phyloP scores from a whole-genome alignment of 331 rosid species.

The Malus hybrid region DNA sequence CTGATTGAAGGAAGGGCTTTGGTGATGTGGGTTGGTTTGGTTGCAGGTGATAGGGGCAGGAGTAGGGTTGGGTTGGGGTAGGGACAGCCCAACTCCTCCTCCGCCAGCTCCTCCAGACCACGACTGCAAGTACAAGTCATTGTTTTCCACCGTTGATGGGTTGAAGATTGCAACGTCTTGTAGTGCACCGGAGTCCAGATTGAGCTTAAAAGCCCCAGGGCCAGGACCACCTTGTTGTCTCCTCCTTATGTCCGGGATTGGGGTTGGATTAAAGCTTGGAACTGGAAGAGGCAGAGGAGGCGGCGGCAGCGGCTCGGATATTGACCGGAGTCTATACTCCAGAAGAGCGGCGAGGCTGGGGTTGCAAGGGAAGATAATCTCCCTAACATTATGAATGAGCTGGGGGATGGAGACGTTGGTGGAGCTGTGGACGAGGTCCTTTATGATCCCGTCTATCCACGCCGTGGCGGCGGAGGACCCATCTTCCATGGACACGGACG shows the following conservation, averaged over 20 bases:
- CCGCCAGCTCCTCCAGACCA: slow-evolving; percentile 32
- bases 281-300: slow-evolving; percentile 16
- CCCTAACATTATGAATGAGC: slow-evolving; percentile 86
- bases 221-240: slow-evolving; percentile 1
- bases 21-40: slow-evolving; percentile 11
- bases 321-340: slow-evolving; percentile 69
- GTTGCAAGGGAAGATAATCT: slow-evolving; percentile 85
- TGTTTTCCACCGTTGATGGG: slow-evolving; percentile 21
- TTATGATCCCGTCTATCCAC: slow-evolving; percentile 85
- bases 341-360: slow-evolving; percentile 86
- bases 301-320: slow-evolving; percentile 28
- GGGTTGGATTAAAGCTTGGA: slow-evolving; percentile 6
- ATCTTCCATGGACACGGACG: slow-evolving; percentile 53
- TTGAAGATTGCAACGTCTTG: slow-evolving; percentile 17
- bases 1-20: slow-evolving; percentile 18
- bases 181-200: slow-evolving; percentile 6
- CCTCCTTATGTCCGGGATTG: neutral
- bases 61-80: slow-evolving; percentile 2
- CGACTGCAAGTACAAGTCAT: slow-evolving; percentile 30
- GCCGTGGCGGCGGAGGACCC: slow-evolving; percentile 52
- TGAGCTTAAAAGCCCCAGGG: slow-evolving; percentile 8
- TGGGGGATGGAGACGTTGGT: slow-evolving; percentile 78
- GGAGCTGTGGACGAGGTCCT: slow-evolving; percentile 81
- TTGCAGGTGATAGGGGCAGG: slow-evolving; percentile 13
- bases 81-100: slow-evolving; percentile 1